Percentiles rank a stretch among this genome's conserved stretches.
Conservation (phyloP, 192 early-diverging fungal species). For the Spizellomyces punctatus region DNA sequence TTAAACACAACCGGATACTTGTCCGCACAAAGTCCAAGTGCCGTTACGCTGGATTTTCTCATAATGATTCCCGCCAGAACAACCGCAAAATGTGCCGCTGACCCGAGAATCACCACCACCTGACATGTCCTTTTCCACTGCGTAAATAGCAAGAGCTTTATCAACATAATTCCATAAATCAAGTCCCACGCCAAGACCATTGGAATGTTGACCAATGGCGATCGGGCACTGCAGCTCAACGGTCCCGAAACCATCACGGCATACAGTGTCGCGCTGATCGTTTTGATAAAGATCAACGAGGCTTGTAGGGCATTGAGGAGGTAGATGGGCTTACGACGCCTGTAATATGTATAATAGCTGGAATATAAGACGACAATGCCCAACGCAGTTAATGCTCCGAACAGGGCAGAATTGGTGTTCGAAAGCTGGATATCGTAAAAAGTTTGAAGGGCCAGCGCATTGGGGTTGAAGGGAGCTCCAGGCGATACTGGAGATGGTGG, state of each 20-base stretch:
- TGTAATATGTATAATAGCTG: neutral
- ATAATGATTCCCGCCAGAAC: conserved; percentile 2
- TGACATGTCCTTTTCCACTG: conserved; percentile 8
- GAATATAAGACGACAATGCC: neutral
- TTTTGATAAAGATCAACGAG: conserved; percentile 27
- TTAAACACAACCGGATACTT: conserved; percentile 32
- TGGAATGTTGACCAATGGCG: conserved; percentile 27
- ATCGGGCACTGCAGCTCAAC: conserved; percentile 26
- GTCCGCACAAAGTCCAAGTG: conserved; percentile 18
- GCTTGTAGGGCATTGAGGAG: conserved; percentile 28
- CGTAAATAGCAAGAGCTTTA: conserved; percentile 36
- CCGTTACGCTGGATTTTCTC: conserved; percentile 1
- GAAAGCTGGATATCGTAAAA: conserved; percentile 10
- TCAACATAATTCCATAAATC: conserved; percentile 34
- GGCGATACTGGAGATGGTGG: too few species aligned
- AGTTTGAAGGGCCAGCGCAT: conserved; percentile 19
- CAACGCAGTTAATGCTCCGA: conserved; percentile 13
- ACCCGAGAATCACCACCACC: conserved; percentile 12
- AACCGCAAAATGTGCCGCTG: conserved; percentile 21
- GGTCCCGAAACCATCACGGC: conserved; percentile 4
- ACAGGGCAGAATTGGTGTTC: conserved; percentile 21
- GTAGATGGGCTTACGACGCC: conserved; percentile 37
- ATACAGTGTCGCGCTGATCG: conserved; percentile 22
- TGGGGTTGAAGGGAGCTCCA: neutral
- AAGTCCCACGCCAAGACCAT: conserved; percentile 18